A percentile compares a stretch with the other conserved stretches of the same genome.
Evolutionary conservation across 495 filamentous ascomycete species (phyloP).

Genomic region (Jackrogersella multiformis): DNA sequence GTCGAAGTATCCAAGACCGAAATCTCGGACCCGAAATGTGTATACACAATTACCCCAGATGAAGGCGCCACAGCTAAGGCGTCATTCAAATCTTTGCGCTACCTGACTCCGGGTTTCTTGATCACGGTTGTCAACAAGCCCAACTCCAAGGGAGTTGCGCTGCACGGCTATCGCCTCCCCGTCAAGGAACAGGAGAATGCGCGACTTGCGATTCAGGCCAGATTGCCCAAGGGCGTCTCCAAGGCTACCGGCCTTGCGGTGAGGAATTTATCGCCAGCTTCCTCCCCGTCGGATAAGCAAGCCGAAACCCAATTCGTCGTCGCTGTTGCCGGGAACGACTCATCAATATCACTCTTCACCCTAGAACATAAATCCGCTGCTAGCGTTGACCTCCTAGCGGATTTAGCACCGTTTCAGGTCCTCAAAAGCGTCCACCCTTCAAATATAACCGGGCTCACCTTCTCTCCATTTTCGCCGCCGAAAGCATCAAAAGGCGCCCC

Average conservation of each 20-base stretch:
- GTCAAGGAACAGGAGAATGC: conserved; percentile 52
- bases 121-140: conserved; percentile 67
- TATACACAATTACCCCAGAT: conserved; percentile 68
- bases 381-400: conserved; percentile 60
- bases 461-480: conserved; percentile 75
- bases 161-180: conserved; percentile 62
- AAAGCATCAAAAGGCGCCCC: conserved; percentile 56
- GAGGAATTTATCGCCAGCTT: conserved; percentile 66
- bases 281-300: conserved; percentile 53
- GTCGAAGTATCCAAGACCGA: conserved; percentile 61
- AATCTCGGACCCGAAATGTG: conserved; percentile 62
- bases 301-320: conserved; percentile 77
- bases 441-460: conserved; percentile 84
- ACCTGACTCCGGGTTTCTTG: conserved; percentile 78
- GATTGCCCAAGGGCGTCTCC: conserved; percentile 54
- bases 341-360: conserved; percentile 79
- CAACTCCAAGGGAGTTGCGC: conserved; percentile 56
- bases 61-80: conserved; percentile 62
- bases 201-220: conserved; percentile 51
- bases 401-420: conserved; percentile 69
- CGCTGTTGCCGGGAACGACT: conserved; percentile 84
- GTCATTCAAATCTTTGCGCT: conserved; percentile 74
- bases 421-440: conserved; percentile 80
- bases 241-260: conserved; percentile 78
- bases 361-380: conserved; percentile 64